A percentile compares a stretch with the other conserved stretches of the same genome.
These are phyloP conservation scores for Geum urbanum DNA, from an alignment of 306 rosid species.

Conservation along the genomic window DNA sequence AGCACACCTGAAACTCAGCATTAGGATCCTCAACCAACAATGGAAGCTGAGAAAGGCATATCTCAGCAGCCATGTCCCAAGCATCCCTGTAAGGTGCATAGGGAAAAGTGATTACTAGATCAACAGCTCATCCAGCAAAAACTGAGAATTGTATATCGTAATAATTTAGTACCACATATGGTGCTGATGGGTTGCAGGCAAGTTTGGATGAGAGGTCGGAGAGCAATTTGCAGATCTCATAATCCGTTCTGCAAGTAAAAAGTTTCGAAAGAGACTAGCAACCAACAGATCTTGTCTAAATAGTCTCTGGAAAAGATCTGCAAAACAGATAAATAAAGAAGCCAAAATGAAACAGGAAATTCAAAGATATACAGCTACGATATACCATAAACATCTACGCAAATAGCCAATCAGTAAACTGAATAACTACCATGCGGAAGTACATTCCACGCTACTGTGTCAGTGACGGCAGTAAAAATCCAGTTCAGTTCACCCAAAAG, in stretches of 20 bases:
- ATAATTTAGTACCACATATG: slow-evolving; percentile 80
- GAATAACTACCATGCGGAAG: slow-evolving; percentile 78
- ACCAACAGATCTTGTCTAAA: slow-evolving; percentile 97
- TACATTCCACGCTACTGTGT: slow-evolving; percentile 99
- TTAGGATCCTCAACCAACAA: slow-evolving; percentile 74
- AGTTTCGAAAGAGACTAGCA: slow-evolving; percentile 87
- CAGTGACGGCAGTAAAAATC: slow-evolving; percentile 98
- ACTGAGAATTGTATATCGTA: slow-evolving; percentile 21
- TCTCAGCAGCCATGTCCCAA: slow-evolving; percentile 99
- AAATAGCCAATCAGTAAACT: slow-evolving; percentile 12
- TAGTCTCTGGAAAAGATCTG: slow-evolving; percentile 95
- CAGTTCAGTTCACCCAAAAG: slow-evolving; percentile 96
- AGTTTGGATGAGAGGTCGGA: slow-evolving; percentile 80
- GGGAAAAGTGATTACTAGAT: slow-evolving; percentile 21
- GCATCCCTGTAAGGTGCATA: slow-evolving; percentile 82
- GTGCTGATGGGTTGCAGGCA: slow-evolving; percentile 98
- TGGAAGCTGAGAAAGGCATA: slow-evolving; percentile 98
- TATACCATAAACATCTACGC: not conserved
- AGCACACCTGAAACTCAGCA: slow-evolving; percentile 75
- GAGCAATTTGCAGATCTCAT: slow-evolving; percentile 99
- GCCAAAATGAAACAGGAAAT: slow-evolving; percentile 10
- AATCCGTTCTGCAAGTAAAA: slow-evolving; percentile 94
- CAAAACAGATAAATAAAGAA: slow-evolving; percentile 24
- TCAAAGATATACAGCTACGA: slow-evolving; percentile 5
- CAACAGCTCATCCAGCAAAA: slow-evolving; percentile 11